A percentile compares a stretch with the other conserved stretches of the same genome.
phyloP scores from a whole-genome alignment of 495 filamentous ascomycete genomes.

The Penicillium herquei region DNA sequence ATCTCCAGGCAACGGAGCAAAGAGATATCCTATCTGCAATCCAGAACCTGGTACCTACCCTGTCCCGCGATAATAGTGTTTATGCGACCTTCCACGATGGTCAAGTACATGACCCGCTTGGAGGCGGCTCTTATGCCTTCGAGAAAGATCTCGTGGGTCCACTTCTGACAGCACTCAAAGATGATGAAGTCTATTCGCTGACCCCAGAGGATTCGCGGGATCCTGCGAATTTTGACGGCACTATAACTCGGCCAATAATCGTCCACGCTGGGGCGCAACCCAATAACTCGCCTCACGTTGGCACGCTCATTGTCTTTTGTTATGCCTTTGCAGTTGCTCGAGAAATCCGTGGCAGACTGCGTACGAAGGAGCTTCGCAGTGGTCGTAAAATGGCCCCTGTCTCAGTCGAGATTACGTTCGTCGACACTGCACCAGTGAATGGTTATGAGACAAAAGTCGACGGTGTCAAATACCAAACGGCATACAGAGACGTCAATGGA shows the following conservation, averaged over 20 bases:
- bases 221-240: no score
- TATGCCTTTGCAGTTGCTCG: constrained; percentile 24
- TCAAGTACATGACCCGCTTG: constrained; percentile 5
- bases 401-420: constrained; percentile 22
- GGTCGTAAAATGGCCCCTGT: not conserved
- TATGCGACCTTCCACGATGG: constrained; percentile 1
- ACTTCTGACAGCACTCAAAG: not conserved
- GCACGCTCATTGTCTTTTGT: constrained; percentile 25
- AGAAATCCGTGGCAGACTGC: constrained; percentile 8
- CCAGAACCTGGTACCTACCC: not conserved
- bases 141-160: constrained; percentile 5
- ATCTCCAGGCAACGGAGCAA: no score
- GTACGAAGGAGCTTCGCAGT: constrained; percentile 1
- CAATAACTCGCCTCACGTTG: constrained; percentile 28
- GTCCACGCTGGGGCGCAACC: constrained; percentile 27
- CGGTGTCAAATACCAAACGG: constrained; percentile 24
- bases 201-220: no score
- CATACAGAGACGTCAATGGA: not conserved
- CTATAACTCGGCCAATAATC: constrained; percentile 14
- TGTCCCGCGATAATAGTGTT: not conserved
- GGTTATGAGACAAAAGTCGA: constrained; percentile 9
- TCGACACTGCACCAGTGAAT: constrained; percentile 25
- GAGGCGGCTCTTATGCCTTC: constrained; percentile 15
- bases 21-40: not conserved
- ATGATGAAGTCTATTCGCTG: not conserved